Percentiles rank a stretch among this genome's conserved stretches.
phyloP scores from a whole-genome alignment of 495 filamentous ascomycete genomes.

The Podospora didyma region DNA sequence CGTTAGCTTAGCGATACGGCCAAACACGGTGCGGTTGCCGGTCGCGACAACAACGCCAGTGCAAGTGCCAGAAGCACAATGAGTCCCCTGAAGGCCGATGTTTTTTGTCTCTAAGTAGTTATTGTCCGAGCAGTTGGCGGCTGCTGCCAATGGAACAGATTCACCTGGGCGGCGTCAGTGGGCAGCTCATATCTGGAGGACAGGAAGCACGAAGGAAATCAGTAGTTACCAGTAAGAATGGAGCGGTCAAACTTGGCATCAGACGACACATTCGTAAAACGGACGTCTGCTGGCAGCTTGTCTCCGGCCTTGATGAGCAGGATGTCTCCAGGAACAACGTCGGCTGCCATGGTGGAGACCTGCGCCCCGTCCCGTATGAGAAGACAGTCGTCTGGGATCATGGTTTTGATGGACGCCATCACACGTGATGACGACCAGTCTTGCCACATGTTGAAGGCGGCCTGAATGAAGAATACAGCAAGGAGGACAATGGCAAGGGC shows the following conservation, averaged over 20 bases:
- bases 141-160: slow-evolving; percentile 57
- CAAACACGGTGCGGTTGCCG: slow-evolving; percentile 59
- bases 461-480: slow-evolving; percentile 63
- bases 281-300: slow-evolving; percentile 65
- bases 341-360: slow-evolving; percentile 44
- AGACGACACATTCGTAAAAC: slow-evolving; percentile 57
- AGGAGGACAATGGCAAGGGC: slow-evolving; percentile 62
- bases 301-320: slow-evolving; percentile 60
- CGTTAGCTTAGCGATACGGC: slow-evolving; percentile 65
- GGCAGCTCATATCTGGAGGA: neutral
- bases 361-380: slow-evolving; percentile 56
- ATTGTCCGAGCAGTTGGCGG: slow-evolving; percentile 56
- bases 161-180: slow-evolving; percentile 42
- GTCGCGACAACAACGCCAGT: slow-evolving; percentile 57
- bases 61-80: slow-evolving; percentile 63
- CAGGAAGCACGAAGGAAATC: neutral
- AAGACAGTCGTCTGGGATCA: slow-evolving; percentile 64
- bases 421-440: slow-evolving; percentile 60
- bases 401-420: slow-evolving; percentile 60
- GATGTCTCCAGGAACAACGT: slow-evolving; percentile 66
- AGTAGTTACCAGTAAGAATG: slow-evolving; percentile 64
- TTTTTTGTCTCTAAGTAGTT: slow-evolving; percentile 73
- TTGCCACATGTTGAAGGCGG: slow-evolving; percentile 63
- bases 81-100: slow-evolving; percentile 69
- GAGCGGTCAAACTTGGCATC: slow-evolving; percentile 71